Percentiles rank a stretch among this genome's conserved stretches.
Evolutionary conservation across 2,329 filamentous ascomycete species (phyloP).

Genomic region (Plectosphaerella plurivora): DNA sequence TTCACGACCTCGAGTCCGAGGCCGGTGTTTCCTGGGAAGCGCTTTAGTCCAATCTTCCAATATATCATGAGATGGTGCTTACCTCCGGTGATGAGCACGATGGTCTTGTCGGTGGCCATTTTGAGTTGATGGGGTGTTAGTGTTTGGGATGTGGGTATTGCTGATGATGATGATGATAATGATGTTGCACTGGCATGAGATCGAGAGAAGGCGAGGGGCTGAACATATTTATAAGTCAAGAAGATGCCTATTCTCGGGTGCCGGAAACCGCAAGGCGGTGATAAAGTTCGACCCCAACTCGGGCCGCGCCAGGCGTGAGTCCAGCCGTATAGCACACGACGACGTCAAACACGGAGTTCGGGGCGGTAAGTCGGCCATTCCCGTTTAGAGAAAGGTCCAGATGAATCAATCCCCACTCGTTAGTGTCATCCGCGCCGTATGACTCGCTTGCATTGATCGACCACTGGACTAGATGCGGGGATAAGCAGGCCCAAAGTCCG

Average conservation of each 20-base stretch:
- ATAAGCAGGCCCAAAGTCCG: too few species aligned
- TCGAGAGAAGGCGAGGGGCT: not conserved
- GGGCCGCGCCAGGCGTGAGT: too few species aligned
- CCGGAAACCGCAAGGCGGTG: too few species aligned
- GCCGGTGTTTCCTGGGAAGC: conserved; percentile 15
- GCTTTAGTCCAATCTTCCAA: too few species aligned
- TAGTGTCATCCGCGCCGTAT: too few species aligned
- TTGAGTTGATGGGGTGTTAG: too few species aligned
- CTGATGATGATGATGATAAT: not conserved
- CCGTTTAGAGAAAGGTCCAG: not conserved
- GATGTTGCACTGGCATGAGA: too few species aligned
- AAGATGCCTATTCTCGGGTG: not conserved
- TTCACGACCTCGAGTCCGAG: conserved; percentile 20
- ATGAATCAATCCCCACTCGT: too few species aligned
- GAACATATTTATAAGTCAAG: not conserved
- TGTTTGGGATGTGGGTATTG: not conserved
- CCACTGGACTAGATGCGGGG: too few species aligned
- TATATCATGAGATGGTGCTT: not conserved
- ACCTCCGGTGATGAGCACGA: conserved; percentile 4
- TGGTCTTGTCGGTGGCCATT: not conserved
- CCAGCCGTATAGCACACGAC: too few species aligned
- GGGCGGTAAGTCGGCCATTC: not conserved
- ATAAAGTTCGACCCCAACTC: too few species aligned
- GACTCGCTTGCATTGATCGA: too few species aligned
- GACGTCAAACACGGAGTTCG: not conserved